A percentile compares a stretch with the other conserved stretches of the same genome.
These are phyloP conservation scores for Acanthamoeba comandoni DNA, from an alignment of 208 protist species.

Conservation along the genomic window DNA sequence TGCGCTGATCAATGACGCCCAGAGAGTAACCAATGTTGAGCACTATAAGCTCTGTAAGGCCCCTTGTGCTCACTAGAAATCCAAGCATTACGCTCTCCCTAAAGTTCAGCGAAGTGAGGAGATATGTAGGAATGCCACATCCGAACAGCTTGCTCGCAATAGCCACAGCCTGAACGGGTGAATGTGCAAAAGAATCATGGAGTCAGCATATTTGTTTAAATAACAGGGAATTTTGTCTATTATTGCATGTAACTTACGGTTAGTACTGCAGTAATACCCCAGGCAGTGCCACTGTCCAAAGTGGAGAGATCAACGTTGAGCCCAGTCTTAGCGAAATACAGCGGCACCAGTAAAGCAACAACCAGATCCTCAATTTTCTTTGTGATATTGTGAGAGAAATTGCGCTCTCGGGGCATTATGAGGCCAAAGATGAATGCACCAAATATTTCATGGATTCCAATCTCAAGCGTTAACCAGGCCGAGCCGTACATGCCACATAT, in stretches of 20 bases:
- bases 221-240: too few relatives aligned
- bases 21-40: slow-evolving; percentile 83
- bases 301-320: slow-evolving; percentile 76
- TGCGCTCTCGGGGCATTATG: slow-evolving; percentile 64
- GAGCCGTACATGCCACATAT: slow-evolving; percentile 11
- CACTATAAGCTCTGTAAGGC: slow-evolving; percentile 79
- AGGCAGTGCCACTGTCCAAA: slow-evolving; percentile 72
- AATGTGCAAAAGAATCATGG: too few relatives aligned
- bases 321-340: slow-evolving; percentile 84
- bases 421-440: slow-evolving; percentile 84
- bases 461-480: slow-evolving; percentile 74
- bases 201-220: too few relatives aligned
- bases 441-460: slow-evolving; percentile 86
- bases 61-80: slow-evolving; percentile 82
- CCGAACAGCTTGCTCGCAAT: slow-evolving; percentile 76
- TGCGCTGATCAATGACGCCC: slow-evolving; percentile 63
- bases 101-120: slow-evolving; percentile 47
- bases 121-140: slow-evolving; percentile 51
- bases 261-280: slow-evolving; percentile 81
- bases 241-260: slow-evolving; percentile 68
- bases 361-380: slow-evolving; percentile 83
- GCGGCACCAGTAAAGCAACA: slow-evolving; percentile 78
- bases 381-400: slow-evolving; percentile 60
- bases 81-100: slow-evolving; percentile 81
- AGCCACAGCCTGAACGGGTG: background rate